phyloP scores from a whole-genome alignment of 306 rosid genomes.

The Lagenaria siceraria region DNA sequence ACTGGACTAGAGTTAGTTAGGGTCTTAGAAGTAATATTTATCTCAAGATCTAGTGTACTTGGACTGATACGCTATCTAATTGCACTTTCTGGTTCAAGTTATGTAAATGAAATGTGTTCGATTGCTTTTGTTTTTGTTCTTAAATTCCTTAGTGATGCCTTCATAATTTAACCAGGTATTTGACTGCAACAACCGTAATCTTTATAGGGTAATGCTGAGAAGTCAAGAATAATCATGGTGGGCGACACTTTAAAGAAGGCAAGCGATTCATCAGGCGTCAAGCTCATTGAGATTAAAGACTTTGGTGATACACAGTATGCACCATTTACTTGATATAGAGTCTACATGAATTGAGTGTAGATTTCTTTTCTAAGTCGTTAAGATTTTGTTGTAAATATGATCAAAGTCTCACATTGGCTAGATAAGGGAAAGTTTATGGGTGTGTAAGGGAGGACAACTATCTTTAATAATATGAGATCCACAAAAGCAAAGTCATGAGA shows the following conservation, averaged over 20 bases:
- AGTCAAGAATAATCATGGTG: slow-evolving; percentile 81
- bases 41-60: not conserved
- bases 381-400: too few species aligned
- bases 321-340: not conserved
- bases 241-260: slow-evolving; percentile 89
- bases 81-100: not conserved
- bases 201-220: slow-evolving; percentile 79
- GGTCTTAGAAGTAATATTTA: not conserved
- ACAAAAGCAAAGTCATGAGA: too few species aligned
- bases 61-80: not conserved
- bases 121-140: not conserved
- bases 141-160: not conserved
- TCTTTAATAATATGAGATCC: too few species aligned
- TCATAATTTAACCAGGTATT: not conserved
- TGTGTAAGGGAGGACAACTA: too few species aligned
- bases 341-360: not conserved
- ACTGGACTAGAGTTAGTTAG: not conserved
- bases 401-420: too few species aligned
- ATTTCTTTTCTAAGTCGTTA: not conserved
- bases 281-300: slow-evolving; percentile 44
- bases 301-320: slow-evolving; percentile 51
- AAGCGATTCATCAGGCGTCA: slow-evolving; percentile 45
- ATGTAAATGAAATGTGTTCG: not conserved
- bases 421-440: too few species aligned
- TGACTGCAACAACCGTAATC: not conserved